Percentiles rank a stretch among this genome's conserved stretches.
These are phyloP conservation scores for Ceratocystis cubensis DNA, from an alignment of 2,329 filamentous ascomycete species.

Conservation along the genomic window DNA sequence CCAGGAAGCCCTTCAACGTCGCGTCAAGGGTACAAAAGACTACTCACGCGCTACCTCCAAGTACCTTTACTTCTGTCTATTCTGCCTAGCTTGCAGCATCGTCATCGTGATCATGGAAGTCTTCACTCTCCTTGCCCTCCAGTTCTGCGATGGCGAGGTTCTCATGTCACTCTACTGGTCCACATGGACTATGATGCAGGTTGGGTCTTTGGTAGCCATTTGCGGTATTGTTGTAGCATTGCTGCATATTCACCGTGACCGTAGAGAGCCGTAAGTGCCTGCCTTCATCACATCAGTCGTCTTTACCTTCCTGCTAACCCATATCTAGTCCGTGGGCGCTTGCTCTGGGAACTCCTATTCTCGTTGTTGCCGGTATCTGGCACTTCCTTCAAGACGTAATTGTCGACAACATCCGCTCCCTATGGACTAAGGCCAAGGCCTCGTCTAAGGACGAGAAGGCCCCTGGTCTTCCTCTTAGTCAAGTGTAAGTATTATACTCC, in stretches of 20 bases:
- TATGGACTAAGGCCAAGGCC: slow-evolving; percentile 24
- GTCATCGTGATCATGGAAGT: slow-evolving; percentile 42
- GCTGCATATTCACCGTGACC: slow-evolving; percentile 37
- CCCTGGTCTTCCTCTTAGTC: slow-evolving; percentile 31
- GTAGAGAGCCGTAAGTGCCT: slow-evolving; percentile 38
- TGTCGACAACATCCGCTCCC: slow-evolving; percentile 29
- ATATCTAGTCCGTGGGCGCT: slow-evolving; percentile 41
- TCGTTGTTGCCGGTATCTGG: slow-evolving; percentile 44
- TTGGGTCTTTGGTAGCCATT: slow-evolving; percentile 47
- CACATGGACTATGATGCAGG: slow-evolving; percentile 47
- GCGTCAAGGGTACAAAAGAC: slow-evolving; percentile 26
- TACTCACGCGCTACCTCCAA: slow-evolving; percentile 30
- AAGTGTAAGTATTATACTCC: slow-evolving; percentile 30
- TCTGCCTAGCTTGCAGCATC: slow-evolving; percentile 35
- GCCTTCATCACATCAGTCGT: not conserved
- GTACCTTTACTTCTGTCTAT: slow-evolving; percentile 34
- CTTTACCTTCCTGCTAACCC: slow-evolving; percentile 5
- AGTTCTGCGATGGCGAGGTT: slow-evolving; percentile 49
- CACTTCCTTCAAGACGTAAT: slow-evolving; percentile 36
- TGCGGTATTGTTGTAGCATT: slow-evolving; percentile 43
- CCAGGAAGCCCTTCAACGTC: slow-evolving; percentile 30
- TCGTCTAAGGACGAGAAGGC: slow-evolving; percentile 24
- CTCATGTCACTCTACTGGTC: slow-evolving; percentile 49
- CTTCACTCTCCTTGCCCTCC: slow-evolving; percentile 40
- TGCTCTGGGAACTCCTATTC: slow-evolving; percentile 46